Conservation (phyloP, 2,329 filamentous ascomycete genomes). For the Blastomyces percursus region DNA sequence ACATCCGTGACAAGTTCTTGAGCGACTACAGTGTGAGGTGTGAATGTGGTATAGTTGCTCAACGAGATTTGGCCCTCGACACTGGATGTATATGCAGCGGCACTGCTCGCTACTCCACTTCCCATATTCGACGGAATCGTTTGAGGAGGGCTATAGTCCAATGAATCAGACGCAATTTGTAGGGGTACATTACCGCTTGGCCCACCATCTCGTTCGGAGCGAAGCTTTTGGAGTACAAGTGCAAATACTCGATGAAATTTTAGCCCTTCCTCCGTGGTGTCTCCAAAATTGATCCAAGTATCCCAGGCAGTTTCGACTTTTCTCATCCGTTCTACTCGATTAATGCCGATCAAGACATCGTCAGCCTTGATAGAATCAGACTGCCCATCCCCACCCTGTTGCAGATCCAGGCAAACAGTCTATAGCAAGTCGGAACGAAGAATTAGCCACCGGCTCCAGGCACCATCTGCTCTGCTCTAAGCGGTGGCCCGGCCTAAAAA, state of each 20-base stretch:
- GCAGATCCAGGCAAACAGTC: conserved; percentile 37
- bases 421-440: conserved; percentile 39
- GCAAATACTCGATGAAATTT: not conserved
- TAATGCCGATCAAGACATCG: not conserved
- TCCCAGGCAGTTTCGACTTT: not conserved
- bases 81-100: not conserved
- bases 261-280: not conserved
- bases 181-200: not conserved
- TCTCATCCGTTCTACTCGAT: not conserved
- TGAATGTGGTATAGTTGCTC: not conserved
- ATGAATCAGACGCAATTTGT: not conserved
- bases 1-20: not conserved
- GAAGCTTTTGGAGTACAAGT: not conserved
- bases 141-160: not conserved
- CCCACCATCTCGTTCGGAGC: not conserved
- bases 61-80: not conserved
- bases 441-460: conserved; percentile 33
- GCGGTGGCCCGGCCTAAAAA: conserved; percentile 31
- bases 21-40: not conserved
- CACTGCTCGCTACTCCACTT: not conserved
- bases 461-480: conserved; percentile 35
- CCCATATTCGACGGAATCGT: not conserved
- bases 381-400: conserved; percentile 16
- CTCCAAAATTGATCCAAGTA: not conserved
- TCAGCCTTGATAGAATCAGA: not conserved